A percentile compares a stretch with the other conserved stretches of the same genome.
These are phyloP conservation scores for Angophora floribunda DNA, from an alignment of 345 rosid genomes.

Conservation along the genomic window DNA sequence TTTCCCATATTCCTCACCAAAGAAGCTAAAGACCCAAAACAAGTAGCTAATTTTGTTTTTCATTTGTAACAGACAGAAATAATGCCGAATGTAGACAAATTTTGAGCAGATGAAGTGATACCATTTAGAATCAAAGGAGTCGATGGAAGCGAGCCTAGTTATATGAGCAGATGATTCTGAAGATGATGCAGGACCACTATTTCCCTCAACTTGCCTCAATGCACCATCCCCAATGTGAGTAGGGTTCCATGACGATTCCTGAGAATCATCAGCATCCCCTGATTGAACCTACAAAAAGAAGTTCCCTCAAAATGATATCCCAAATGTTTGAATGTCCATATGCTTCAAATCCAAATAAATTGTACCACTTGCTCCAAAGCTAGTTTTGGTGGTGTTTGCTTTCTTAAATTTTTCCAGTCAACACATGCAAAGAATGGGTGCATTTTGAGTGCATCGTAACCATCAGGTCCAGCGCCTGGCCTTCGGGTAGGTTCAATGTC, in stretches of 20 bases:
- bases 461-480: slow-evolving; percentile 89
- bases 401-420: slow-evolving; percentile 76
- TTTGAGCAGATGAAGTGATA: slow-evolving; percentile 18
- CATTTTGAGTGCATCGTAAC: slow-evolving; percentile 71
- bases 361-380: slow-evolving; percentile 58
- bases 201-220: slow-evolving; percentile 42
- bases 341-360: neutral
- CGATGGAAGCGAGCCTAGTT: slow-evolving; percentile 94
- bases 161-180: slow-evolving; percentile 60
- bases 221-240: slow-evolving; percentile 58
- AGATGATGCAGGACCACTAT: slow-evolving; percentile 28
- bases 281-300: slow-evolving; percentile 32
- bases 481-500: slow-evolving; percentile 85
- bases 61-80: neutral
- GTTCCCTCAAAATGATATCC: neutral
- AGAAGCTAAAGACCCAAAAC: neutral
- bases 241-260: slow-evolving; percentile 71
- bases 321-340: neutral
- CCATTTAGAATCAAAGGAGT: slow-evolving; percentile 99
- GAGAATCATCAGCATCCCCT: slow-evolving; percentile 45
- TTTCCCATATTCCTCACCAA: neutral
- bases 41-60: neutral
- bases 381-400: slow-evolving; percentile 73
- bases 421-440: slow-evolving; percentile 87
- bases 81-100: neutral